Evolutionary conservation across 2,329 filamentous ascomycete genomes (phyloP), one percentile per base, ranked within the genome.

Genomic region (Cladosporium austrohemisphaericum): DNA sequence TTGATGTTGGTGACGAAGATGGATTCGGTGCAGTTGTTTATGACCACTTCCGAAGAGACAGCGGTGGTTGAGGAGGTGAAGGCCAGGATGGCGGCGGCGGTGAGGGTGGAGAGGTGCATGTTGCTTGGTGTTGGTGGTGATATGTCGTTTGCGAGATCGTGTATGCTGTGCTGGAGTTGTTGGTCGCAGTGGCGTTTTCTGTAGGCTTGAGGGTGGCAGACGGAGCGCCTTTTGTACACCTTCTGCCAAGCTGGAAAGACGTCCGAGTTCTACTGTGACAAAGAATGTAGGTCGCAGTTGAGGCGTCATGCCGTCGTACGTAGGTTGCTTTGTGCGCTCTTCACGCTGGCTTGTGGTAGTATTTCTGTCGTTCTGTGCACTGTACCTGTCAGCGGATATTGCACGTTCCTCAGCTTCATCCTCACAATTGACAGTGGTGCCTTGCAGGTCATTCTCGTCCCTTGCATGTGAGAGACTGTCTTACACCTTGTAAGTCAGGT

Each of bases 1-100:
- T 60, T 58, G 52, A 53, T 52, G 45, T 59, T 55, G 16, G 60
- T 61, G 36, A 65, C 49, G 48, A 50, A 66, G 35, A 63, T 50
- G 10, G 50, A 46, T 22, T 51, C 40, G 10, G 49, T 28, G 55
- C 64, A 67, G 52, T 58, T 58, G 49, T 62, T 62, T 41, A 57
- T 49, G 51, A 67, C 32, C 19, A 19, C n/a, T 19, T 52, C 53
- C 16, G 48, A 9, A 28, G 50, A 53, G 28, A 52, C 38, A 38
- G 55, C 54, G 18, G 56, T 49, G 43, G 44, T 52, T 41, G 49
- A 51, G 28, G 52, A 38, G 38, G 53, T 52, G 18, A 45, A 28
- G 40, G 53, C 46, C 13, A 54, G 44, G 41, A 40, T 50, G 43
- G 49, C 19, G n/a, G 36, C 46, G 33, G 45, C 20, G 37, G 52